Base-by-base conservation (phyloP, 2,329 filamentous ascomycete genomes). In the Clarireedia monteithiana region DNA sequence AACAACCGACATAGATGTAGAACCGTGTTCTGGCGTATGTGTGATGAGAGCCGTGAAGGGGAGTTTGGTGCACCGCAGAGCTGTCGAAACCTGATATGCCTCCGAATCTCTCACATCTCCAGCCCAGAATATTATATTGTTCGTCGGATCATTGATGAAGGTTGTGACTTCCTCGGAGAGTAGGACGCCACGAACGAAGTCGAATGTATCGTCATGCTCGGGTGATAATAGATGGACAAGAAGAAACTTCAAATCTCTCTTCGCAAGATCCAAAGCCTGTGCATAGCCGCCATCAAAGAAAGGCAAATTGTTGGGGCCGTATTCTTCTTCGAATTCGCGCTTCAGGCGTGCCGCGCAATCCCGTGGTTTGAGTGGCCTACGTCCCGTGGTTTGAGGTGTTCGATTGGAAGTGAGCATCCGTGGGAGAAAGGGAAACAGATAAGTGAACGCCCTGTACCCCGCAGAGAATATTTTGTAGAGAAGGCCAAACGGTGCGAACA, bases 291-390 rank as follows among this genome's bases (percentile, higher is more conserved):
- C 88, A 67, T 96, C 91, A 63, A 86, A 84, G 70, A 95, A 96
- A 0, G 87, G 85, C 4, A 97, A 73, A 4, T 76, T 77, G 49
- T 84, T 81, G 17, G 77, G 73, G 0, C 90, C 91, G 67, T 96
- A 94, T 65, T 95, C 89, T 72, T 99, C 94, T 66, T 96, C 91
- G 63, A 99, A 96, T 65, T 97, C 91, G 7, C 92, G 83, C 66
- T 89, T 88, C 70, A 97, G 95, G 34, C 94, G 80, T 26, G 88
- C 85, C 0, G 92, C 91, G 0, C 90, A 92, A 67, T 99, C 94
- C 56, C 88, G 83, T 1, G 92, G 91, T 67, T 87, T 87, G 46
- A 96, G 74, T 63, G 89, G 82, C 62, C 89, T 80, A 36, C 92
- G 81, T 4, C 87, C 86, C 58, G 77, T 83, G 1, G 84, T 85